Base-by-base conservation (phyloP, 768 basidiomycete genomes). In the Leccinum obscurum region DNA sequence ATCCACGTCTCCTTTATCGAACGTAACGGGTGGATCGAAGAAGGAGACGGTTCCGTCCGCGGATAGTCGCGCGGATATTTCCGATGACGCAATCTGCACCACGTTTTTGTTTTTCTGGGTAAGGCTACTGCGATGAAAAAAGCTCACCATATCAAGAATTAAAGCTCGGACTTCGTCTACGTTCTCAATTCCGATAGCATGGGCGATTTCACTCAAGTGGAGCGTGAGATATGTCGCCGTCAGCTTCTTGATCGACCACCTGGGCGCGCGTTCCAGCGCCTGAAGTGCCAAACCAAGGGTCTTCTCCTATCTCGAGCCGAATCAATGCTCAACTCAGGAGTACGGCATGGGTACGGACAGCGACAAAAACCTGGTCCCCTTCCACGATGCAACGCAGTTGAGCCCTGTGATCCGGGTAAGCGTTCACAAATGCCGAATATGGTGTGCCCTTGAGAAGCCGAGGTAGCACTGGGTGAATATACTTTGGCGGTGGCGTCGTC, bases 211-310 rank as follows among this genome's bases (percentile, higher is more conserved):
- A 0, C 80, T 73, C 8, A 95, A 75, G 37, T 87, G 82, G 15
- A 93, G 83, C 0, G 90, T 92, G 44, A 93, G 80, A 66, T 93
- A 96, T 2, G 93, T 93, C 54, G 83, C 83, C 0, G 89, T 94
- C 58, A 95, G 83, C 70, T 86, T 89, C 73, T 85, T 86, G 65
- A 95, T 83, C 52, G 84, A 77, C 86, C 93, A 93, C 20, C 89
- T 80, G 0, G 91, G 89, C 0, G 90, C 87, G 15, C 85, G 84
- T 6, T 83, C 81, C 28, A 92, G 76, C 2, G 85, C 89, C 62
- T 87, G 86, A 39, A 77, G 72, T 37, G 92, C 72, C 34, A 96
- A 77, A 7, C 93, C 93, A 2, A 84, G 46, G 57, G 88, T 95
- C 57, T 81, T 83, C 46, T 96, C 93, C 85, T 91, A 60, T 55